phyloP scores from a whole-genome alignment of 1,284 basidiomycete species.

The Boletellus deceptivus region DNA sequence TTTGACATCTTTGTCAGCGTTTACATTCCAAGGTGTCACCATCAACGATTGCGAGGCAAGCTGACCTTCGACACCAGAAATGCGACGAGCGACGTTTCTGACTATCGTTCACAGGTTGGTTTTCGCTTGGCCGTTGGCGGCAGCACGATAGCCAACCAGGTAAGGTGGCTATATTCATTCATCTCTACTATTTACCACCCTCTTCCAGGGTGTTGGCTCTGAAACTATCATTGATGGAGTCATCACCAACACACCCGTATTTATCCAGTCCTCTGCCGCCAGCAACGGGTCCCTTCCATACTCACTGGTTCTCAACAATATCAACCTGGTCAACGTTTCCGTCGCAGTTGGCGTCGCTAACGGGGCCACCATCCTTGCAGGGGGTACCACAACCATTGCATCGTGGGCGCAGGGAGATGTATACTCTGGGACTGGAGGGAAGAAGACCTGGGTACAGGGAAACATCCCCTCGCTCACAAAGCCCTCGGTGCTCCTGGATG shows the following conservation, averaged over 20 bases:
- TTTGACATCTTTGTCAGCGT: constrained; percentile 27
- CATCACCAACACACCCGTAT: constrained; percentile 36
- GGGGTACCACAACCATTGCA: constrained; percentile 43
- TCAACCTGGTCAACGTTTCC: constrained; percentile 39
- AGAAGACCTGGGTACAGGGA: constrained; percentile 27
- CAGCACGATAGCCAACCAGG: constrained; percentile 25
- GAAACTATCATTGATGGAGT: constrained; percentile 49
- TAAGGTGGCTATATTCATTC: constrained; percentile 1
- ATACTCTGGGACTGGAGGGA: constrained; percentile 41
- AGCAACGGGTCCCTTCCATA: constrained; percentile 34
- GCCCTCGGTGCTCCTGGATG: constrained; percentile 40
- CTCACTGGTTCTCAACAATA: constrained; percentile 45
- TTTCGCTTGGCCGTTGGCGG: constrained; percentile 44
- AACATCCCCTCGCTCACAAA: constrained; percentile 36
- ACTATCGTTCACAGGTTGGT: constrained; percentile 30
- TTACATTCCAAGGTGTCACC: constrained; percentile 45
- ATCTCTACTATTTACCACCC: not conserved
- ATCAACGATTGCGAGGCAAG: constrained; percentile 42
- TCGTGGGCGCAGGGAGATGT: constrained; percentile 52
- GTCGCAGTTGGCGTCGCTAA: constrained; percentile 47
- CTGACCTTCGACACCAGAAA: not conserved
- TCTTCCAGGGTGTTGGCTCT: constrained; percentile 38
- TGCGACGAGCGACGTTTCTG: not conserved
- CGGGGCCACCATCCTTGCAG: constrained; percentile 20
- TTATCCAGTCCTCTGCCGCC: constrained; percentile 24